A percentile compares a stretch with the other conserved stretches of the same genome.
Conservation (phyloP, 2,329 filamentous ascomycete species). For the Pseudogymnoascus sp. region DNA sequence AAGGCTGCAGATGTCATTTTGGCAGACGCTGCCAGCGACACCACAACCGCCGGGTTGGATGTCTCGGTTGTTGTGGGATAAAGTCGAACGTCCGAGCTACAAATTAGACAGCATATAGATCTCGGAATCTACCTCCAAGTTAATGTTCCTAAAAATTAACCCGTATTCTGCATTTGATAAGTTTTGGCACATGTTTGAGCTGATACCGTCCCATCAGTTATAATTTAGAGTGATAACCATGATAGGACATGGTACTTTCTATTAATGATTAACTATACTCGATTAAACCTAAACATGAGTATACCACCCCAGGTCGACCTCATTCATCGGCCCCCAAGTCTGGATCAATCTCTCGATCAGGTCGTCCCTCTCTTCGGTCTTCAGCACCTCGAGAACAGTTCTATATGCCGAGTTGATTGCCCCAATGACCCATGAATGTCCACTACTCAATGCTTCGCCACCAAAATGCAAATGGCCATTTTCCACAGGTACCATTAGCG, state of each 20-base stretch:
- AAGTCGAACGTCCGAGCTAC: neutral
- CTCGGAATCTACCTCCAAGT: neutral
- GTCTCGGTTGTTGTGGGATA: neutral
- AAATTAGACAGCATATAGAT: neutral
- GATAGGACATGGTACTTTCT: neutral
- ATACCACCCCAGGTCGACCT: slow-evolving; percentile 1
- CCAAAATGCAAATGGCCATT: slow-evolving; percentile 31
- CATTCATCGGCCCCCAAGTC: neutral
- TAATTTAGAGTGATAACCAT: neutral
- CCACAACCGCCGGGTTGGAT: neutral
- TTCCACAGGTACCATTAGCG: slow-evolving; percentile 26
- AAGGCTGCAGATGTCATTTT: slow-evolving; percentile 29
- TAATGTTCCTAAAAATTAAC: neutral
- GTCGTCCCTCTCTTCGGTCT: neutral
- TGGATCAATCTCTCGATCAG: neutral
- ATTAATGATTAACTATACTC: neutral
- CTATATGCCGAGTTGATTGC: slow-evolving; percentile 33
- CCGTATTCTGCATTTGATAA: neutral
- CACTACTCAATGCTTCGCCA: slow-evolving; percentile 34
- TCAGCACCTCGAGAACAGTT: slow-evolving; percentile 18
- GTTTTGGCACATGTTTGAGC: neutral
- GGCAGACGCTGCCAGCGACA: neutral
- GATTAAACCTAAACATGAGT: neutral
- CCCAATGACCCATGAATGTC: slow-evolving; percentile 39
- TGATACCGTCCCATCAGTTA: neutral